Evolutionary conservation across 768 basidiomycete species (phyloP), one percentile per base, ranked within the genome.

Genomic region (Auricularia cornea): DNA sequence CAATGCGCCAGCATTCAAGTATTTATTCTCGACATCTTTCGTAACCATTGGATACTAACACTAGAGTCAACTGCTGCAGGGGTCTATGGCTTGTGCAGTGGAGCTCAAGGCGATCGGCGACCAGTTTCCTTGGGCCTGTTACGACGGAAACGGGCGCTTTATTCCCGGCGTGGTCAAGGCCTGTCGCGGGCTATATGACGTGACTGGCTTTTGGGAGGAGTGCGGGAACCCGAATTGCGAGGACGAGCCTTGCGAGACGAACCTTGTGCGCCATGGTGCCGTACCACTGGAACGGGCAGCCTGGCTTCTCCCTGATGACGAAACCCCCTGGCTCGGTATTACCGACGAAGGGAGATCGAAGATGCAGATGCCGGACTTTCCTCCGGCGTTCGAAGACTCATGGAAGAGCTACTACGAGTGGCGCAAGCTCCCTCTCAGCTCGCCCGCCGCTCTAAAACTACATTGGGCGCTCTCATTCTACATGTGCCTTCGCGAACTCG

Each of bases 401-500:
- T 82, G 81, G 81, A 71, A 70, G 33, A 75, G 76, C 29, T 82
- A 79, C 71, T 77, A 81, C 67, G 65, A 73, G 57, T 81, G 80
- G 81, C 76, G 81, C 40, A 72, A 74, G 57, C 67, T 82, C 26
- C 75, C 80, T 38, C 68, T 79, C 41, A 69, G 70, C 29, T 80
- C 80, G 26, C 78, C 79, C 8, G 79, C 78, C 0, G 78, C 74
- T 29, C 71, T 81, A 40, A 70, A 79, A n/a, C 71, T 82, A 67
- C 76, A 79, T 60, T 80, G 74, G 65, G 78, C 80, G 10, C 67
- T 81, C 65, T 72, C 74, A 18, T 70, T 78, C 28, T 81, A 79
- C 63, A 71, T 75, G 26, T 65, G 81, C 29, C 66, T 77, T 40
- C 72, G 72, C 60, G 67, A 76, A 56, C 67, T 81, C 18, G 68